A percentile compares a stretch with the other conserved stretches of the same genome.
phyloP scores from a whole-genome alignment of 2,329 filamentous ascomycete genomes.

The Neospermospora avenae region DNA sequence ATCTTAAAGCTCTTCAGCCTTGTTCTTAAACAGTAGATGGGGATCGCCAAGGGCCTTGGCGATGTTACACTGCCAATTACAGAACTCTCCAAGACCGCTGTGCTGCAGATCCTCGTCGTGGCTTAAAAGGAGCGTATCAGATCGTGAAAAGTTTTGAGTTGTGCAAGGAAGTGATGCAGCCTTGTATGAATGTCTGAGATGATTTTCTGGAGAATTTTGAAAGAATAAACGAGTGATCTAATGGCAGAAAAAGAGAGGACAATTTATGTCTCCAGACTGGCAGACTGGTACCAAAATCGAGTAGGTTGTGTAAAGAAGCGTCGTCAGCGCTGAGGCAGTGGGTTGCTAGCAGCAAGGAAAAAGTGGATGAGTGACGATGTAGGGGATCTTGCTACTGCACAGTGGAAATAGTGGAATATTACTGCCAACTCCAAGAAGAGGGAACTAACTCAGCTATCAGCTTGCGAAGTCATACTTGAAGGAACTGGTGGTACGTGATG shows the following conservation, averaged over 20 bases:
- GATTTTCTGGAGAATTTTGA: background rate
- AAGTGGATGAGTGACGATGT: constrained; percentile 3
- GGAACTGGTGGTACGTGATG: too few relatives aligned
- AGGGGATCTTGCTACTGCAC: background rate
- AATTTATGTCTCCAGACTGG: too few relatives aligned
- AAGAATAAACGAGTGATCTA: background rate
- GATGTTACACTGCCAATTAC: background rate
- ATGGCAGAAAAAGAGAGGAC: background rate
- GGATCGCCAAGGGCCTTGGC: background rate
- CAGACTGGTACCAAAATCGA: too few relatives aligned
- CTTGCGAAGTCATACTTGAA: background rate
- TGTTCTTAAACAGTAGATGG: background rate
- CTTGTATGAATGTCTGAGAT: background rate
- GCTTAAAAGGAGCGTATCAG: background rate
- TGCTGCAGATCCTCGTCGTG: background rate
- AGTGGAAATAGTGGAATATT: too few relatives aligned
- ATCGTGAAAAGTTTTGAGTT: background rate
- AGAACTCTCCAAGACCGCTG: background rate
- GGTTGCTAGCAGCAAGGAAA: background rate
- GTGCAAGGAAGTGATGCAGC: background rate
- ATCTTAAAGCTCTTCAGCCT: constrained; percentile 7
- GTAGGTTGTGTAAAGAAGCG: too few relatives aligned
- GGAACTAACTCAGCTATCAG: too few relatives aligned
- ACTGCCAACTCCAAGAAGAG: too few relatives aligned
- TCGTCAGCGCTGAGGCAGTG: constrained; percentile 5